A percentile compares a stretch with the other conserved stretches of the same genome.
phyloP scores from a whole-genome alignment of 1,139 yeast genomes.

The Meyerozyma guilliermondii region DNA sequence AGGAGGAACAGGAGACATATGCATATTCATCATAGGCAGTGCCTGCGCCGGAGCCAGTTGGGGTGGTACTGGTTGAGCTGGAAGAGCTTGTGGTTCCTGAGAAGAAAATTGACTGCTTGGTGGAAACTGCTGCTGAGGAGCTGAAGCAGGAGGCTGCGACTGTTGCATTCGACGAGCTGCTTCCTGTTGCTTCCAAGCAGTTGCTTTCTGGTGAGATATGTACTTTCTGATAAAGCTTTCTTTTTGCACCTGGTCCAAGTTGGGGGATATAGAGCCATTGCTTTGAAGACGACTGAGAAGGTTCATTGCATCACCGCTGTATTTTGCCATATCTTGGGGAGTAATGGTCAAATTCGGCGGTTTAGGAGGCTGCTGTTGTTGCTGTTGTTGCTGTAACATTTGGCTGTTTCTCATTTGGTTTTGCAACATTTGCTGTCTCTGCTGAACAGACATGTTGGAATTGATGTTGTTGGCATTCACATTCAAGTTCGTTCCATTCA shows the following conservation, averaged over 20 bases:
- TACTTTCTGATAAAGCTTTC: conserved; percentile 38
- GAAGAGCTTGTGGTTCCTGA: conserved; percentile 11
- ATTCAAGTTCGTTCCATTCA: not conserved
- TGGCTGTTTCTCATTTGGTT: conserved; percentile 6
- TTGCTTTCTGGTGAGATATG: conserved; percentile 38
- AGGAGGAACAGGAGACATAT: conserved; percentile 1
- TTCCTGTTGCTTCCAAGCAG: conserved; percentile 37
- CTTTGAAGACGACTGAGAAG: conserved; percentile 34
- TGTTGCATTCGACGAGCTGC: conserved; percentile 8
- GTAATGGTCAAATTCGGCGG: conserved; percentile 38
- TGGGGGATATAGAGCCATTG: conserved; percentile 30
- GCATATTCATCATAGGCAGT: conserved; percentile 4
- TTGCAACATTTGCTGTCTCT: conserved; percentile 7
- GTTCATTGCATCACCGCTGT: conserved; percentile 39
- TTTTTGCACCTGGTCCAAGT: conserved; percentile 31
- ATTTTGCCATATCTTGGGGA: conserved; percentile 37
- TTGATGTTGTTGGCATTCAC: conserved; percentile 6
- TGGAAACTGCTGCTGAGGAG: conserved; percentile 4
- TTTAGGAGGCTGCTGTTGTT: conserved; percentile 12
- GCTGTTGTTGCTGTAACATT: conserved; percentile 6
- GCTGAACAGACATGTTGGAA: not conserved
- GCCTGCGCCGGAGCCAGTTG: conserved; percentile 8
- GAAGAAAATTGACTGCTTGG: conserved; percentile 2
- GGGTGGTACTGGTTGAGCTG: conserved; percentile 8
- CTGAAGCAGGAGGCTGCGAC: conserved; percentile 8